Evolutionary conservation across 2,329 filamentous ascomycete genomes (phyloP), one percentile per base, ranked within the genome.

Genomic region (Canariomyces notabilis): DNA sequence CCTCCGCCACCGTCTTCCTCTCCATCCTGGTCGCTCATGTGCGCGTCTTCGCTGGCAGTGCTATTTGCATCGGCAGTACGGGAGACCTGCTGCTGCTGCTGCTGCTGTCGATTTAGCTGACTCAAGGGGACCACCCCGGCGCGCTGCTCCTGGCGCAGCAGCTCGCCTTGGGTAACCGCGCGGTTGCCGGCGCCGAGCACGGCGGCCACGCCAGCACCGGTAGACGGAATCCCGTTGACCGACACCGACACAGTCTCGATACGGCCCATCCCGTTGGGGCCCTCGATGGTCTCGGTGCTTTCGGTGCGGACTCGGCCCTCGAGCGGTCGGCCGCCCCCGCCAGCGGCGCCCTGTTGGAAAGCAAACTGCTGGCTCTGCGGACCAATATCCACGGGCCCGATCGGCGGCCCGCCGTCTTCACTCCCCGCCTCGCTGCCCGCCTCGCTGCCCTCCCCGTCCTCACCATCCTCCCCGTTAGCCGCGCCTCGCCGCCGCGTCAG

Each of bases 141-240:
- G 61, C 85, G 80, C 67, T 94, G 89, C 64, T 94, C 89, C 66
- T 93, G 86, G n/a, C 89, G 75, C 19, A 94, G 71, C 18, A 94
- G 73, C 64, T 94, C 89, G 38, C 88, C 88, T 66, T 95, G 89
- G 1, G 87, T 90, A 42, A 90, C 78, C 22, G 79, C 85, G 35
- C 76, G 61, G 53, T 61, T 57, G 44, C 57, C 46, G 32, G 57
- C 48, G 37, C 51, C 40, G 23, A 48, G 19, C 26, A 20, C 20
- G 12, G 32, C 12, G 36, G 15, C 38, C 37, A 31, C 19, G 20
- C 54, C 38, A 42, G 69, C 64, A 46, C 68, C 68, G 50, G 74
- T 74, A 6, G 77, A 81, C 0, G 77, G 73, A 37, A 83, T 74
- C 11, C 83, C 84, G 59, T 88, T 89, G 31, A 88, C 73, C 15